A percentile compares a stretch with the other conserved stretches of the same genome.
These are phyloP conservation scores for Tuber brumale DNA, from an alignment of 495 filamentous ascomycete genomes.

Conservation along the genomic window DNA sequence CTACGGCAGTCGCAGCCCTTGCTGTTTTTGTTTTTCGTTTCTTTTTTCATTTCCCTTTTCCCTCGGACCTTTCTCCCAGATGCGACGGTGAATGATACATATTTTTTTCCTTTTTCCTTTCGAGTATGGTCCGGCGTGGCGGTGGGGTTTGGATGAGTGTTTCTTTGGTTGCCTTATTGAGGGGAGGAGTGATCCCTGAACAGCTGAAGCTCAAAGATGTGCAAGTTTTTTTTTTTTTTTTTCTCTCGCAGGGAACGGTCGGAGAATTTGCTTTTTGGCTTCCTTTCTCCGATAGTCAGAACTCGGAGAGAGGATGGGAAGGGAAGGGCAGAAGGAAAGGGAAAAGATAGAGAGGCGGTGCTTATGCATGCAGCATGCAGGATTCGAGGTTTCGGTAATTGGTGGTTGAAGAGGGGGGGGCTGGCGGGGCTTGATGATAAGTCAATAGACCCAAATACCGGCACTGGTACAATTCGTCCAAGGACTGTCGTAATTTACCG, in stretches of 20 bases:
- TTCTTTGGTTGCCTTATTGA: slow-evolving; percentile 19
- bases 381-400: not conserved
- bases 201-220: slow-evolving; percentile 32
- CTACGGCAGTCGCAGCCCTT: not conserved
- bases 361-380: slow-evolving; percentile 5
- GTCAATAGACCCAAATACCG: not conserved
- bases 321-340: slow-evolving; percentile 9
- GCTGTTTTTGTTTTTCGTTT: not conserved
- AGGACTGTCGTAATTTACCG: not conserved
- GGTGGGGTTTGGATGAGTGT: slow-evolving; percentile 19
- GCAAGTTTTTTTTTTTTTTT: slow-evolving; percentile 1
- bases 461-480: not conserved
- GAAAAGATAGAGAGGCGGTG: not conserved
- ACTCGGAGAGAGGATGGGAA: slow-evolving; percentile 15
- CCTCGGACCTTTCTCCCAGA: not conserved
- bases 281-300: not conserved
- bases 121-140: slow-evolving; percentile 7
- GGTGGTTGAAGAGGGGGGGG: not conserved
- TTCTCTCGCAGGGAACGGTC: slow-evolving; percentile 23
- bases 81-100: not conserved
- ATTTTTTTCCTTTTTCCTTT: not conserved
- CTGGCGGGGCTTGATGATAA: not conserved
- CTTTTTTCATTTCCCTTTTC: not conserved
- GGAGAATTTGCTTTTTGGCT: slow-evolving; percentile 25
- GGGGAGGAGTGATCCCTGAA: slow-evolving; percentile 18